Base-by-base conservation (phyloP, 2,329 filamentous ascomycete species). In the Pseudocercospora ulei region DNA sequence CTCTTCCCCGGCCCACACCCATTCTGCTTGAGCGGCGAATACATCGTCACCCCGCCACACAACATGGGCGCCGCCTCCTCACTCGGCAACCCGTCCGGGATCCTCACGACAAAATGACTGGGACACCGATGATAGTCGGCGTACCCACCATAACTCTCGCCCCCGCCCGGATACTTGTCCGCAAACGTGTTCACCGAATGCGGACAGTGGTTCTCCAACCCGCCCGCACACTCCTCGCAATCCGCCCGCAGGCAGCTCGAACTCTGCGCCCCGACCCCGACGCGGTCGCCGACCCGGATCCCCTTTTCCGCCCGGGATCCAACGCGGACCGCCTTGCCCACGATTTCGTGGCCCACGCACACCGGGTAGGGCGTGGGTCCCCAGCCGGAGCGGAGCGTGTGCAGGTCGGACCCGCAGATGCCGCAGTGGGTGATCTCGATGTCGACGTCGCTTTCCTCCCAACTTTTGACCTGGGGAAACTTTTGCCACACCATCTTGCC, bases 1-100 rank as follows among this genome's bases (percentile, higher is more conserved):
- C 63, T 68, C 59, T 81, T 82, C 3, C 81, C 82, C 0, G 78
- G 77, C 0, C 82, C 82, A 20, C 75, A 70, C 1, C 73, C 75
- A 22, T 81, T 76, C 17, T 78, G 70, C 34, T 71, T 70, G 9
- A 90, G 62, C 0, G 83, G 82, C 3, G 72, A 72, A 56, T 73
- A 90, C 0, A 79, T 72, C 0, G 83, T 90, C 36, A 88, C 70
- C 1, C 84, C 83, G 1, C 76, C 83, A 55, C 83, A 88, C 17
- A 88, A 68, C 66, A 90, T 76, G 1, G 82, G 82, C 1, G 81
- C 73, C 1, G 72, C 73, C 41, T 69, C 64, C 6, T 65, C 67
- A 18, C 63, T 67, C 1, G 60, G 52, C 17, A 78, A 46, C 0
- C 44, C 55, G 8, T 69, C 65, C 0, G 74, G 74, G 41, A 78